Evolutionary conservation across 805 yeast genomes (phyloP).

Genomic region (Kluyveromyces starmeri): DNA sequence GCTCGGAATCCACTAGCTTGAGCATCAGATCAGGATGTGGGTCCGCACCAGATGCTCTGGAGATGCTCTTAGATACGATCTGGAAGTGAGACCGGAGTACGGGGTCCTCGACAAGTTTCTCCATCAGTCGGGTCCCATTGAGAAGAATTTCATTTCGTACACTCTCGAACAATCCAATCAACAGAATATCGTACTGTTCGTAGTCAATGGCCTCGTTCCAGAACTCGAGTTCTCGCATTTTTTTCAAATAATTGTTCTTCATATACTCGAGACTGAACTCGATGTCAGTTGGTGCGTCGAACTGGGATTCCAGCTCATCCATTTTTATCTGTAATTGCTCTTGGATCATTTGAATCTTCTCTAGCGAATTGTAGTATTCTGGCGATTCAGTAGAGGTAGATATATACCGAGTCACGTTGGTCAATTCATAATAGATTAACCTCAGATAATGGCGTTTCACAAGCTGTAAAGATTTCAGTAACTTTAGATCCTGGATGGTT

Average conservation of each 20-base stretch:
- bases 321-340: constrained; percentile 37
- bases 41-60: constrained; percentile 10
- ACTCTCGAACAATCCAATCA: constrained; percentile 37
- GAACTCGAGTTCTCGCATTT: constrained; percentile 42
- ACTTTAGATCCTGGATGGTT: constrained; percentile 37
- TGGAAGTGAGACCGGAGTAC: constrained; percentile 18
- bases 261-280: constrained; percentile 39
- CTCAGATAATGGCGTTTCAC: constrained; percentile 35
- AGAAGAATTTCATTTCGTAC: constrained; percentile 47
- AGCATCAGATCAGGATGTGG: constrained; percentile 6
- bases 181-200: constrained; percentile 32
- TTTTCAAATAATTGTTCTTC: constrained; percentile 34
- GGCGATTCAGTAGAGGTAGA: constrained; percentile 17
- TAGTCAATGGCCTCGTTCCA: constrained; percentile 44
- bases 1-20: constrained; percentile 17
- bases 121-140: constrained; percentile 48
- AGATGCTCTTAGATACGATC: constrained; percentile 17
- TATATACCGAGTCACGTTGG: constrained; percentile 16
- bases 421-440: constrained; percentile 36
- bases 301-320: constrained; percentile 42
- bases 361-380: constrained; percentile 15
- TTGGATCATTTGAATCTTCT: constrained; percentile 9
- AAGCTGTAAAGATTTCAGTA: constrained; percentile 30
- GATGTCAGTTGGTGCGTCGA: constrained; percentile 44
- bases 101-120: constrained; percentile 32